Base-by-base conservation (phyloP, 495 filamentous ascomycete genomes). In the Penicillium canescens region DNA sequence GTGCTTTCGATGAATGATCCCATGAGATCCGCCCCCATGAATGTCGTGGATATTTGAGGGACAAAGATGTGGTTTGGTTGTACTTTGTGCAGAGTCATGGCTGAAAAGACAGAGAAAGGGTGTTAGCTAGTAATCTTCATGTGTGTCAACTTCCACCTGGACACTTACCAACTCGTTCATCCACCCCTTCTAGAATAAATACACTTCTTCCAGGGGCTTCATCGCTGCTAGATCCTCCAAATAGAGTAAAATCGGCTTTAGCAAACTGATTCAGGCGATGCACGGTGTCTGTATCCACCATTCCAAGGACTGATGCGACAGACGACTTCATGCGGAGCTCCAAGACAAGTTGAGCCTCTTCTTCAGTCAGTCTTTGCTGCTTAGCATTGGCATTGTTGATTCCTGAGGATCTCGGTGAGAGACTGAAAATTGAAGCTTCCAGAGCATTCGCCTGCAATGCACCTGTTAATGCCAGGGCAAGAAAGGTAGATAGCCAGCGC, bases 241-340 rank as follows among this genome's bases (percentile, higher is more conserved):
- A 82, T 4, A 85, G 62, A 7, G 59, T 55, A 38, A 44, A 53
- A 42, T 67, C 68, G 14, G 55, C 9, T 20, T 74, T 76, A n/a
- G 72, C 77, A 67, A 73, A 80, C 24, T 61, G 62, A 63, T 82
- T 80, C 21, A 87, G 56, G 37, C 68, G 62, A 23, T 76, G 55
- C 52, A 85, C 54, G 12, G 57, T 71, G 2, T 71, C 62, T n/a
- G 77, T 74, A 50, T 75, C 69, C n/a, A 61, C 54, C 44, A 63
- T 58, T 42, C 74, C 70, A 26, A 85, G 72, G 34, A 62, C 58
- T 36, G 83, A 80, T 54, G 70, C 80, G 20, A 75, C 57, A 26
- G 82, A 75, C 4, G 82, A 58, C n/a, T 77, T 74, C 50, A 80
- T 63, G 60, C 82, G 74, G 54, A 81, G 77, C 49, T 83, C 80